Percentiles rank a stretch among this genome's conserved stretches.
Evolutionary conservation across 441 rosid species (phyloP).

Genomic region (Gossypium trilobum): DNA sequence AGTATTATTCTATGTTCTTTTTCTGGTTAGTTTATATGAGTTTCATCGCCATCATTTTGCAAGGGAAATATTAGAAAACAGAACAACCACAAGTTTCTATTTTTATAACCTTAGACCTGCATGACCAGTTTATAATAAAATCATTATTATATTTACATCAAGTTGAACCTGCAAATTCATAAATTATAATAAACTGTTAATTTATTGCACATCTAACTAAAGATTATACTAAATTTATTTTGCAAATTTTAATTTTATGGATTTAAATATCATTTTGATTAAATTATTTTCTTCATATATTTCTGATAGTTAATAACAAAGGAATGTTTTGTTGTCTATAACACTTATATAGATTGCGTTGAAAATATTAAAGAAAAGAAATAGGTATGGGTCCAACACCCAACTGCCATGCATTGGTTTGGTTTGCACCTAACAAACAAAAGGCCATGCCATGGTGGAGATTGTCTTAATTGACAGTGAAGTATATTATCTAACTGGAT

Average conservation of each 20-base stretch:
- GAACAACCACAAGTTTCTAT: background rate
- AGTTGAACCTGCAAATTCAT: constrained; percentile 4
- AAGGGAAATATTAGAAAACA: background rate
- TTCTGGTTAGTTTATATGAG: constrained; percentile 6
- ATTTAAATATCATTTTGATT: background rate
- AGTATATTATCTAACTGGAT: background rate
- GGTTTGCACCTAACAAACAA: background rate
- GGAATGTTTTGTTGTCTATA: background rate
- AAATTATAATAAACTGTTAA: background rate
- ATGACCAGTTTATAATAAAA: background rate
- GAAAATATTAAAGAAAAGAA: background rate
- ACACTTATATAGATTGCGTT: background rate
- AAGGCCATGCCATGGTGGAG: background rate
- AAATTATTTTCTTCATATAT: background rate
- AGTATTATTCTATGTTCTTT: constrained; percentile 9
- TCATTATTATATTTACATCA: constrained; percentile 2
- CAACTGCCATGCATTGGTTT: constrained; percentile 2
- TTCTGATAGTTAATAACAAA: background rate
- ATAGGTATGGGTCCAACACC: background rate
- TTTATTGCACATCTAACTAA: background rate
- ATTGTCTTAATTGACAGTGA: background rate
- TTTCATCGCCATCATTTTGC: background rate
- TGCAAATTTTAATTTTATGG: background rate
- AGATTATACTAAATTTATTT: background rate
- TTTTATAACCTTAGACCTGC: background rate